Evolutionary conservation across 2,329 filamentous ascomycete species (phyloP).

Genomic region (Calonectria leucothoes): DNA sequence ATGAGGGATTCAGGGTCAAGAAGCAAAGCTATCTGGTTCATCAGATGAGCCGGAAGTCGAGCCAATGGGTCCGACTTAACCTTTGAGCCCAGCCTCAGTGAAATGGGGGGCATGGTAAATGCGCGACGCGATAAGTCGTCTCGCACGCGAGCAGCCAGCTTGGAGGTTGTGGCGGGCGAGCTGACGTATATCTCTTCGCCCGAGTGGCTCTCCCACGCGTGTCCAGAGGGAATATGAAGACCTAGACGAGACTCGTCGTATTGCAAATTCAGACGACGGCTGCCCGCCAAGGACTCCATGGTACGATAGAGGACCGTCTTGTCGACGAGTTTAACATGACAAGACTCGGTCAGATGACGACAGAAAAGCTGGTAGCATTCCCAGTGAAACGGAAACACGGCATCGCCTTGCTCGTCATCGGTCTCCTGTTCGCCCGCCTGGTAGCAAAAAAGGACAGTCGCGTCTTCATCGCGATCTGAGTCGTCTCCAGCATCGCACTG

Average conservation of each 20-base stretch:
- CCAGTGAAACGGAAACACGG: background rate
- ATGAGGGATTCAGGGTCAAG: background rate
- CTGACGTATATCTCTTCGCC: background rate
- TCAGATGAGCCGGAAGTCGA: background rate
- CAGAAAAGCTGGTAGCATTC: background rate
- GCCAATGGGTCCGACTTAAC: background rate
- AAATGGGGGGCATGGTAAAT: background rate
- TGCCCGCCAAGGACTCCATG: background rate
- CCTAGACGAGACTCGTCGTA: background rate
- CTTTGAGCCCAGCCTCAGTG: background rate
- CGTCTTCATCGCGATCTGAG: background rate
- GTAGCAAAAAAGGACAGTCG: background rate
- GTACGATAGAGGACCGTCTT: background rate
- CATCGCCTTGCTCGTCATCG: background rate
- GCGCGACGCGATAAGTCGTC: background rate
- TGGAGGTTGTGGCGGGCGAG: background rate
- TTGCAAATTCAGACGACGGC: background rate
- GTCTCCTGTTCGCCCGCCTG: rapidly evolving
- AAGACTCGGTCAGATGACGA: background rate
- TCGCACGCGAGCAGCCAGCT: background rate
- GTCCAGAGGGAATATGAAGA: background rate
- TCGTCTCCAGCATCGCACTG: background rate
- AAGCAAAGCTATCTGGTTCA: background rate
- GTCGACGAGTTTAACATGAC: background rate
- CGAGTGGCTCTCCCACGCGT: background rate